Percentiles rank a stretch among this genome's conserved stretches.
These are phyloP conservation scores for Leccinum rimulosum DNA, from an alignment of 768 basidiomycete species.

Conservation along the genomic window DNA sequence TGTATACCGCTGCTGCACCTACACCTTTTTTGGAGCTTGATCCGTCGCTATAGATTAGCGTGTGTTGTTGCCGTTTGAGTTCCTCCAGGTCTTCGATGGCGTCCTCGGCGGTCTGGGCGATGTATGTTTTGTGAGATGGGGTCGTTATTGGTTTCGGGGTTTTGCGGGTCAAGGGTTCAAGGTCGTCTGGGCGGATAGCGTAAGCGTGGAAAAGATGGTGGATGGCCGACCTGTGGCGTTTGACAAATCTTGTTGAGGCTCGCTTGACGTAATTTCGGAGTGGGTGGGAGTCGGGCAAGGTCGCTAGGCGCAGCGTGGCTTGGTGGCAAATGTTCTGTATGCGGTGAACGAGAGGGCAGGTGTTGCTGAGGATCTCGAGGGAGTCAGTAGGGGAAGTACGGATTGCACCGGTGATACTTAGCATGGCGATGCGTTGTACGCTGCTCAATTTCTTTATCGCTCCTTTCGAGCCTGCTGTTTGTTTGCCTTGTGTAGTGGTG, in stretches of 20 bases:
- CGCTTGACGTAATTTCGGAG: background rate
- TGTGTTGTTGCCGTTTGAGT: too few species aligned
- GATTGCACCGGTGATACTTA: too few species aligned
- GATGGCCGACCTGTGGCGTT: background rate
- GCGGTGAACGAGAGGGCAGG: too few species aligned
- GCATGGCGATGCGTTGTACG: background rate
- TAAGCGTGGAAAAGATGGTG: background rate
- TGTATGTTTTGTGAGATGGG: background rate
- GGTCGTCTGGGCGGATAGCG: background rate
- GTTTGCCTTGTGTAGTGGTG: background rate
- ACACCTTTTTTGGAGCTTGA: background rate
- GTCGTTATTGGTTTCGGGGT: too few species aligned
- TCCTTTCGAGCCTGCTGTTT: background rate
- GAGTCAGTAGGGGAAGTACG: too few species aligned
- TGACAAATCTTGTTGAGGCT: too few species aligned
- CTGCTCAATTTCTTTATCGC: too few species aligned
- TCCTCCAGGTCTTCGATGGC: too few species aligned
- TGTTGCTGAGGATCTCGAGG: too few species aligned
- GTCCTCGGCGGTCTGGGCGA: background rate
- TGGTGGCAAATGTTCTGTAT: too few species aligned
- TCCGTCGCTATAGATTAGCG: background rate
- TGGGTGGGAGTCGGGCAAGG: background rate
- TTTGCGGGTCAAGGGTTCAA: too few species aligned
- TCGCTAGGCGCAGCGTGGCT: background rate
- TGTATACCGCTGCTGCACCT: background rate